A percentile compares a stretch with the other conserved stretches of the same genome.
These are phyloP conservation scores for Candida taoyuanica DNA, from an alignment of 805 yeast genomes.

Conservation along the genomic window DNA sequence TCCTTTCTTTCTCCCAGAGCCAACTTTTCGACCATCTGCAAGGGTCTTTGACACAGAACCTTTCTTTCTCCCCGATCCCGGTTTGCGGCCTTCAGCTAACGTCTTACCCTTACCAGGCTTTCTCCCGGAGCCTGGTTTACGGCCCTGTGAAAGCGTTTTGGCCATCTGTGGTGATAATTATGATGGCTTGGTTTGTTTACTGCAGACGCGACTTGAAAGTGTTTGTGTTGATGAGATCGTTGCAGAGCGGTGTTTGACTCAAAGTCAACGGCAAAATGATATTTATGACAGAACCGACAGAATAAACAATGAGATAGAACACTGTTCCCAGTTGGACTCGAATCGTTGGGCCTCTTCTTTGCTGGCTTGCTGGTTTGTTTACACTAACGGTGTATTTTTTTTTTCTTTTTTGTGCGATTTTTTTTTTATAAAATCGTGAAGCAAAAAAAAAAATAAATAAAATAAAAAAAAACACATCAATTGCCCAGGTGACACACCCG, in stretches of 20 bases:
- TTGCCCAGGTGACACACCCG: not conserved
- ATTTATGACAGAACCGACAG: no score
- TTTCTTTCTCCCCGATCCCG: slow-evolving; percentile 27
- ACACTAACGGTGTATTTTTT: not conserved
- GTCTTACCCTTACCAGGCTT: slow-evolving; percentile 29
- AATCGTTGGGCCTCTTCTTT: no score
- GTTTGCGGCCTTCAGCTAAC: slow-evolving; percentile 26
- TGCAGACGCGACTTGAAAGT: not conserved
- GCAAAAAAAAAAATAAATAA: no score
- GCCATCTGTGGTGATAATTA: slow-evolving; percentile 27
- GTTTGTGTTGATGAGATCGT: no score
- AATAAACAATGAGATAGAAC: no score
- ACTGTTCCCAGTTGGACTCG: no score
- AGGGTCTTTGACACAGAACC: slow-evolving; percentile 25
- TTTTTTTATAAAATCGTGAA: slow-evolving; percentile 1
- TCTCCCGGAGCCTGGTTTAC: slow-evolving; percentile 28
- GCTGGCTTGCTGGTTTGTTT: not conserved
- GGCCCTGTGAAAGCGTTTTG: slow-evolving; percentile 27
- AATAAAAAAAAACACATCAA: no score
- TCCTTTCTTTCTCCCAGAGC: slow-evolving; percentile 25
- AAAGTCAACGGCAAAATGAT: no score
- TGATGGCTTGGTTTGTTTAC: not conserved
- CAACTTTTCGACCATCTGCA: slow-evolving; percentile 25
- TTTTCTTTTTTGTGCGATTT: slow-evolving; percentile 2
- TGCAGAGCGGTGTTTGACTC: no score